Evolutionary conservation across 2,329 filamentous ascomycete genomes (phyloP), one percentile per base, ranked within the genome.

Genomic region (Aureobasidium sp.): DNA sequence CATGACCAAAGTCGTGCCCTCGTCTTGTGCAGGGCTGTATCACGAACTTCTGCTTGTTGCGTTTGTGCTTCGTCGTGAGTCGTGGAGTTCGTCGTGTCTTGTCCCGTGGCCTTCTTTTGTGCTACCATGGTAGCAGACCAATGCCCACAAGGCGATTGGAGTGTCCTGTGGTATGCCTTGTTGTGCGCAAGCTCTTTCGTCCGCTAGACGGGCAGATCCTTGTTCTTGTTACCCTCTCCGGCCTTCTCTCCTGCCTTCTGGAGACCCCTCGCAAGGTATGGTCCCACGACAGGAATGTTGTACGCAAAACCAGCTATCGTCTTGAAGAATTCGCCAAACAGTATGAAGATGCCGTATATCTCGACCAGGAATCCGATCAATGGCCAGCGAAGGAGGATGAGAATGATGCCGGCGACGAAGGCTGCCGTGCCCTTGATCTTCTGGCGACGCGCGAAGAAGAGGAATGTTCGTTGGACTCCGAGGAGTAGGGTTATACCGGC

Each of bases 401-500:
- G 82, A 11, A 86, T 70, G 42, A 99, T 88, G 15, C 94, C 94
- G 3, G 80, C 79, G 69, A 89, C 87, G 78, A 99, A 99, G 17
- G 92, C 92, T 5, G 87, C 87, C 0, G 91, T 97, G 66, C 94
- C 94, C 72, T 91, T 91, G 70, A 90, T 84, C 77, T 99, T 99
- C 73, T 97, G 91, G 69, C 87, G 87, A 65, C 94, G 88, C 57
- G 91, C 90, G 80, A 99, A 99, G 85, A 99, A 99, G 73, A 89
- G 81, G 66, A 93, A 81, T 0, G 94, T 97, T 74, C 97, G 97
- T 75, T 89, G 84, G 27, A 90, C 84, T 47, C 94, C 94, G 77
- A 99, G 96, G 70, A 97, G 95, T 64, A 97, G 88, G 34, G 92
- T 96, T 29, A 99, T 85, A 74, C 94, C 94, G 78, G 96, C 90